These are phyloP conservation scores for Mediolabrus comicus DNA, from an alignment of 108 stramenopile species.

Conservation along the genomic window DNA sequence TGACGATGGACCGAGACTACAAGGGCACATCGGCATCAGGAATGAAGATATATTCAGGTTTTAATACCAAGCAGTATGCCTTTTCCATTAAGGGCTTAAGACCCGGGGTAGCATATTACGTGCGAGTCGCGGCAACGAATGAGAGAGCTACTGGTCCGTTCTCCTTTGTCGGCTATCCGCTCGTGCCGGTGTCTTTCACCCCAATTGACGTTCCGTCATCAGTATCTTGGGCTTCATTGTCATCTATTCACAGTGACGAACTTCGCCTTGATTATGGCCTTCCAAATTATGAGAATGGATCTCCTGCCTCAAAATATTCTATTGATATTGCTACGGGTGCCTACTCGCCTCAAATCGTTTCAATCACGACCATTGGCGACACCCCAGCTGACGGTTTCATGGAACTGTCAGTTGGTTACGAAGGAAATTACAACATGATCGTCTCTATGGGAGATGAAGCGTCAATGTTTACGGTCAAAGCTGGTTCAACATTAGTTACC, in stretches of 20 bases:
- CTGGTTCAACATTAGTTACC: slow-evolving; percentile 31
- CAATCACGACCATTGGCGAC: slow-evolving; percentile 31
- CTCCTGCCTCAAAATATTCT: slow-evolving; percentile 41
- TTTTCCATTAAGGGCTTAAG: slow-evolving; percentile 34
- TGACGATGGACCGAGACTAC: slow-evolving; percentile 31
- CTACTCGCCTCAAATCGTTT: slow-evolving; percentile 37
- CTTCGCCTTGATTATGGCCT: slow-evolving; percentile 53
- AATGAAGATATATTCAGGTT: slow-evolving; percentile 27
- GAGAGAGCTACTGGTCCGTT: slow-evolving; percentile 27
- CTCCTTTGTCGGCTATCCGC: slow-evolving; percentile 44
- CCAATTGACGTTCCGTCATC: slow-evolving; percentile 38
- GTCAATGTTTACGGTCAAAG: slow-evolving; percentile 28
- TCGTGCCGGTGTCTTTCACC: slow-evolving; percentile 28
- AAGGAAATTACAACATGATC: slow-evolving; percentile 33
- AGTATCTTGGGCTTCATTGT: slow-evolving; percentile 30
- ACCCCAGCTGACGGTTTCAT: slow-evolving; percentile 31
- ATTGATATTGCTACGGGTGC: slow-evolving; percentile 41
- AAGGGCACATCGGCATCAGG: slow-evolving; percentile 21
- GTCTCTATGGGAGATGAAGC: slow-evolving; percentile 23
- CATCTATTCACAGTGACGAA: slow-evolving; percentile 14
- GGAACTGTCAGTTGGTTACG: slow-evolving; percentile 50
- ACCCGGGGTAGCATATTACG: slow-evolving; percentile 48
- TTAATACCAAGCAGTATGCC: slow-evolving; percentile 11
- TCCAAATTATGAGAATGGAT: slow-evolving; percentile 54
- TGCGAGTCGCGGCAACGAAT: slow-evolving; percentile 61